Conservation (phyloP, 495 filamentous ascomycete genomes). For the Penicillium desertorum region DNA sequence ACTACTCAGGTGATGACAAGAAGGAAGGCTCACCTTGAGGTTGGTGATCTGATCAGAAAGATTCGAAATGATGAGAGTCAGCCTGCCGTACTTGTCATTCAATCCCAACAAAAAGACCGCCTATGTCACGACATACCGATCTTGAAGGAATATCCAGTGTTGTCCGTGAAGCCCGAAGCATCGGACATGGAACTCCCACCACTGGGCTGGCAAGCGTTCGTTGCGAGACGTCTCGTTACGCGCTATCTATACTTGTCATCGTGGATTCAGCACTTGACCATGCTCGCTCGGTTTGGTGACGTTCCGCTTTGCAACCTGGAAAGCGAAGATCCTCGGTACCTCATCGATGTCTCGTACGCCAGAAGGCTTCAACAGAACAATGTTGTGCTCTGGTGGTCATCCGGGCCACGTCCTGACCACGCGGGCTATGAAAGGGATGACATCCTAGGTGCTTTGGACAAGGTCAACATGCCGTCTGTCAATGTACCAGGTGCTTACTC, state of each 20-base stretch:
- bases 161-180: slow-evolving; percentile 76
- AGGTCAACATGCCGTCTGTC: slow-evolving; percentile 88
- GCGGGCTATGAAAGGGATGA: slow-evolving; percentile 96
- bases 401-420: slow-evolving; percentile 82
- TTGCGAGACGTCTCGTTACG: slow-evolving; percentile 79
- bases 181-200: slow-evolving; percentile 85
- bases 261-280: slow-evolving; percentile 85
- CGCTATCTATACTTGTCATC: slow-evolving; percentile 88
- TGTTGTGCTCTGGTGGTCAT: slow-evolving; percentile 98
- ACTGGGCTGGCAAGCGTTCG: slow-evolving; percentile 89
- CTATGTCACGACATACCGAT: slow-evolving; percentile 83
- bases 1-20: slow-evolving; percentile 82
- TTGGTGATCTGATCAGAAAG: slow-evolving; percentile 83
- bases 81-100: slow-evolving; percentile 80
- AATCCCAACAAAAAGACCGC: slow-evolving; percentile 79
- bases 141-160: slow-evolving; percentile 78
- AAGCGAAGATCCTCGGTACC: slow-evolving; percentile 84
- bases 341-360: slow-evolving; percentile 96
- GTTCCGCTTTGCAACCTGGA: slow-evolving; percentile 95
- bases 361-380: slow-evolving; percentile 86
- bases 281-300: slow-evolving; percentile 88
- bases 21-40: slow-evolving; percentile 81
- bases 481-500: slow-evolving; percentile 92
- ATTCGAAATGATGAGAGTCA: slow-evolving; percentile 78
- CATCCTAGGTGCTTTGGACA: slow-evolving; percentile 77